Evolutionary conservation across 2,329 filamentous ascomycete genomes (phyloP).

Genomic region (Aureobasidium lini): DNA sequence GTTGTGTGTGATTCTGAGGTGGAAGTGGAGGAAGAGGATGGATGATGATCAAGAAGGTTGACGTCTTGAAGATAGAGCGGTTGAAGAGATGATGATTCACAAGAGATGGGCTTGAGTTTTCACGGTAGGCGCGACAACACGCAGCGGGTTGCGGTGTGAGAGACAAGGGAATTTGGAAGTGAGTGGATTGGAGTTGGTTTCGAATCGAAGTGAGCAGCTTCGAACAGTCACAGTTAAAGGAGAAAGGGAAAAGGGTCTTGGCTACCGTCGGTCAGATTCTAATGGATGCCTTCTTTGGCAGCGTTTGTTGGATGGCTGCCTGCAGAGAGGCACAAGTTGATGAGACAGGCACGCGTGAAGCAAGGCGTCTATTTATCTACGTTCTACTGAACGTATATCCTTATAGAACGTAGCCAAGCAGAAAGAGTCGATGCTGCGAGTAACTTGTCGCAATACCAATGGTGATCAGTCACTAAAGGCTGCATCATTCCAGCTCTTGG

Average conservation of each 20-base stretch:
- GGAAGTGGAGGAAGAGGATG: background rate
- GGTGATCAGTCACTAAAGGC: too few species aligned
- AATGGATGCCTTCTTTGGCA: background rate
- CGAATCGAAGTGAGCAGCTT: background rate
- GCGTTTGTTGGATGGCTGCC: conserved; percentile 11
- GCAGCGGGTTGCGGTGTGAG: background rate
- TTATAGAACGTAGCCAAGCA: too few species aligned
- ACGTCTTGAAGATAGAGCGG: background rate
- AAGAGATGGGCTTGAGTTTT: too few species aligned
- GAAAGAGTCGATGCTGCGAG: too few species aligned
- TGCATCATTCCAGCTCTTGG: too few species aligned
- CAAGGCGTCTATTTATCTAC: background rate
- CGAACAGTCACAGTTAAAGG: background rate
- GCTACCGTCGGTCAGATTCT: background rate
- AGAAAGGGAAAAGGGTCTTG: background rate
- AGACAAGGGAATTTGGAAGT: background rate
- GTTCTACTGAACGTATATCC: too few species aligned
- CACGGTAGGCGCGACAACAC: too few species aligned
- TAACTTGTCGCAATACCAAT: too few species aligned
- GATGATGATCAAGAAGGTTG: conserved; percentile 6
- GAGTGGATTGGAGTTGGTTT: conserved; percentile 1
- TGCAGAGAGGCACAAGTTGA: background rate
- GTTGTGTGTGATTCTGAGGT: background rate
- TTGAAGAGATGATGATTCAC: background rate
- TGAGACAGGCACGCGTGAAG: background rate